Base-by-base conservation (phyloP, 2,329 filamentous ascomycete genomes). In the Aspergillus versicolor region DNA sequence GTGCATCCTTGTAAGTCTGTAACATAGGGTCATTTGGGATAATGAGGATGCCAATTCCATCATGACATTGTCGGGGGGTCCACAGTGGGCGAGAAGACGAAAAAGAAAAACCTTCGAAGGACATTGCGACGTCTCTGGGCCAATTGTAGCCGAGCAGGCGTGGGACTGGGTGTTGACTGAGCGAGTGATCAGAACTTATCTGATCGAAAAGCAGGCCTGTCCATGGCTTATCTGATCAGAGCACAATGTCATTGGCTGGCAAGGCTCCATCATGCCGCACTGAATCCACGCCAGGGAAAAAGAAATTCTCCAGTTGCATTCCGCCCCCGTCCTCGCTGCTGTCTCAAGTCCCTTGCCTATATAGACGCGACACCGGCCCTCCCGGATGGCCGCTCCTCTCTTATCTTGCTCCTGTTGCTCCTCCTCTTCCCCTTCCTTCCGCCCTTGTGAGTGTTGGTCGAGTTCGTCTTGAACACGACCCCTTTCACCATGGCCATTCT, bases 401-500 rank as follows among this genome's bases (percentile, higher is more conserved):
- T 13, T 37, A 6, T 37, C 34, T n/a, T 37, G 12, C 34, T 37
- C 15, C 34, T 5, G 9, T 30, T 9, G 27, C 27, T 30, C 34
- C 12, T n/a, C 13, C 6, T n/a, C 13, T n/a, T 37, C 34, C 34
- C 13, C n/a, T n/a, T n/a, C 34, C n/a, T 37, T n/a, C 34, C 7
- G 12, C 12, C 34, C 34, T 9, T 37, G 12, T 13, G 13, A 37
- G 34, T 37, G 34, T n/a, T 13, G 12, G 12, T 15, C 34, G 15
- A 13, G 34, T 4, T 5, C 34, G 34, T 37, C 34, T n/a, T 37
- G 12, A 30, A 15, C 34, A n/a, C 34, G 34, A 7, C 34, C 34
- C 34, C 34, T n/a, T 37, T 37, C 30, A 27, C 2, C 30, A 55
- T 55, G 53, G 27, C 38, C 21, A 27, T 55, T 44, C 40, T 55